Evolutionary conservation across 2,329 filamentous ascomycete genomes (phyloP).

Genomic region (Pseudogymnoascus sp.): DNA sequence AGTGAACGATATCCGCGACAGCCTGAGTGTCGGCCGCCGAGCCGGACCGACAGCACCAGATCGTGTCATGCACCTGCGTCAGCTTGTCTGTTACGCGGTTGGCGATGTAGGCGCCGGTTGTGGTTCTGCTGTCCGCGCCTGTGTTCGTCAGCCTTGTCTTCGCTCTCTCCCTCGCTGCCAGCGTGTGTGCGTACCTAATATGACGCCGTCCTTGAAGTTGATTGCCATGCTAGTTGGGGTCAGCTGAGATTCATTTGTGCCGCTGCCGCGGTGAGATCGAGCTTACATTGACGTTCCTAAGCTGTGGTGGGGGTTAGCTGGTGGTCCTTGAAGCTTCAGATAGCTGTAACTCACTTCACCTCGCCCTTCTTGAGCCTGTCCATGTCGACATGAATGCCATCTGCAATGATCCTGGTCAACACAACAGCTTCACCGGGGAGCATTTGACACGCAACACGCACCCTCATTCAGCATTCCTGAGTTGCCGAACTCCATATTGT

Average conservation of each 20-base stretch:
- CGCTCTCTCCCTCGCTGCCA: not conserved
- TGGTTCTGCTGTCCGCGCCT: conserved; percentile 94
- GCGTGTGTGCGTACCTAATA: conserved; percentile 55
- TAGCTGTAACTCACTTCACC: conserved; percentile 69
- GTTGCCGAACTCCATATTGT: conserved; percentile 54
- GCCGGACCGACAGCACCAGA: conserved; percentile 98
- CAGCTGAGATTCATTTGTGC: conserved; percentile 15
- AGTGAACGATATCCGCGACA: conserved; percentile 95
- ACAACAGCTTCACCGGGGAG: conserved; percentile 18
- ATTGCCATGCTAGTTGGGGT: conserved; percentile 74
- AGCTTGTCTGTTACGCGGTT: conserved; percentile 99
- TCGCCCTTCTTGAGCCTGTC: conserved; percentile 97
- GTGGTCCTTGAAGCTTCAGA: conserved; percentile 7
- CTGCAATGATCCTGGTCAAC: conserved; percentile 40
- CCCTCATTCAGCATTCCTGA: conserved; percentile 57
- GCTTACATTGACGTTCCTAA: conserved; percentile 93
- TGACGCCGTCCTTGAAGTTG: conserved; percentile 97
- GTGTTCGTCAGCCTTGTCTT: conserved; percentile 2
- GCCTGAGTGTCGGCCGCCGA: conserved; percentile 97
- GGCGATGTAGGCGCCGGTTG: conserved; percentile 94
- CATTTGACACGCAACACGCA: conserved; percentile 28
- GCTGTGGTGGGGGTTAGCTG: conserved; percentile 42
- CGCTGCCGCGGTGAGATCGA: conserved; percentile 16
- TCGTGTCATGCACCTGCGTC: conserved; percentile 95
- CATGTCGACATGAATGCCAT: conserved; percentile 99